Base-by-base conservation (phyloP, 2,329 filamentous ascomycete genomes). In the Xylaria sp. region DNA sequence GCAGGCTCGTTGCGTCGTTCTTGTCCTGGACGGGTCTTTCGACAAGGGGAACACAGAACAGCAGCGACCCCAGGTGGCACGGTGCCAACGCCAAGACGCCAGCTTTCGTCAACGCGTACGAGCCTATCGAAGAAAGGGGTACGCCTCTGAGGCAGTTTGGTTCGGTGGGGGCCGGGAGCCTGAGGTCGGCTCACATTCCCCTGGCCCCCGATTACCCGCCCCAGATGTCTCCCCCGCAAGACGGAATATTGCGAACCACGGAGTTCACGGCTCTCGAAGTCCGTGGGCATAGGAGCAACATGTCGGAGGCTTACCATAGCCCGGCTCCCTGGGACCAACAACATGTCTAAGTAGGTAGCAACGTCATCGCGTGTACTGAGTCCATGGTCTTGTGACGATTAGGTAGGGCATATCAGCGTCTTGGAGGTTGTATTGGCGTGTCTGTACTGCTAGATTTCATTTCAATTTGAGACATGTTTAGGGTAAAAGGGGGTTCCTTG, bases 191-290 rank as follows among this genome's bases (percentile, higher is more conserved):
- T 18, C 24, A 13, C 19, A 26, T 26, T 29, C 22, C 41, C 11
- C 21, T 29, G 13, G 8, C 9, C n/a, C 13, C 20, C 7, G 17
- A 48, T 3, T n/a, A n/a, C n/a, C n/a, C n/a, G n/a, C n/a, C n/a
- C n/a, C 13, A 42, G 3, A 7, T 26, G 11, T 11, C 21, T 7
- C 42, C 19, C 18, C 47, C 44, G n/a, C 46, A 34, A 11, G 9
- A 13, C 22, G 53, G 46, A 6, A 59, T 59, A 8, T 11, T 56
- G 11, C 39, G 53, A 13, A 59, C 53, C 11, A 59, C 47, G 4
- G 19, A 54, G 4, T 44, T 59, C 18, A 54, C 38, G 18, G 42
- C 53, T 2, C 7, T 20, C 16, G 22, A 29, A 17, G 41, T 26
- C 3, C 21, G n/a, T n/a, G 16, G 41, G 19, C 17, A 17, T 20